Base-by-base conservation (phyloP, 768 basidiomycete genomes). In the Termitomyces heimii region DNA sequence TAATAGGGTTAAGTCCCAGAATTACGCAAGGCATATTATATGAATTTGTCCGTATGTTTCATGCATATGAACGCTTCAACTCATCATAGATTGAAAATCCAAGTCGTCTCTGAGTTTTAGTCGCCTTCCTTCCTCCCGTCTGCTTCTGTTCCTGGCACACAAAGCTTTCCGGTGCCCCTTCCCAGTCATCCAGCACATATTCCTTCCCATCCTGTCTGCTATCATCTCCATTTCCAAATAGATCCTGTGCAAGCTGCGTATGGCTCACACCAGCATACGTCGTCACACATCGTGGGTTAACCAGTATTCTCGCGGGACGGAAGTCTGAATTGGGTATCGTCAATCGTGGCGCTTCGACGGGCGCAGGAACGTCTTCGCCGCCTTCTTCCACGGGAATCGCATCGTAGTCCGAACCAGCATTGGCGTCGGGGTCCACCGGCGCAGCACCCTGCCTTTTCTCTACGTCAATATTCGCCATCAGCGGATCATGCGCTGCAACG, bases 191-290 rank as follows among this genome's bases (percentile, higher is more conserved):
- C 53, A 98, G 70, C 0, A 91, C 80, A 71, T 98, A 96, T 70
- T 89, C 93, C 46, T 80, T 80, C 28, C 73, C 75, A 18, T 42
- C 73, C 67, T 43, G 51, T 39, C 54, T 56, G 26, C 74, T 78
- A 48, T 91, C 86, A 24, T 85, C 85, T n/a, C 84, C 82, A 40
- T 83, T 79, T 10, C 95, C 96, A 65, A 98, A 98, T 63, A 99
- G 72, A 71, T 98, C 95, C 45, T 92, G 71, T n/a, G 96, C 95
- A 35, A 99, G 81, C 70, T 94, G 92, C 22, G 95, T 93, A 71
- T 99, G 96, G 61, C 88, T 92, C 4, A 98, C 96, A 4, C 96
- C 97, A 0, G 96, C 96, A 68, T 99, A 99, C 22, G 96, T 98
- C 35, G 96, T 98, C 53, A 96, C 91, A 70, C 95, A 98, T 16